Evolutionary conservation across 2,329 filamentous ascomycete genomes (phyloP).

Genomic region (Delphinella strobiligena): DNA sequence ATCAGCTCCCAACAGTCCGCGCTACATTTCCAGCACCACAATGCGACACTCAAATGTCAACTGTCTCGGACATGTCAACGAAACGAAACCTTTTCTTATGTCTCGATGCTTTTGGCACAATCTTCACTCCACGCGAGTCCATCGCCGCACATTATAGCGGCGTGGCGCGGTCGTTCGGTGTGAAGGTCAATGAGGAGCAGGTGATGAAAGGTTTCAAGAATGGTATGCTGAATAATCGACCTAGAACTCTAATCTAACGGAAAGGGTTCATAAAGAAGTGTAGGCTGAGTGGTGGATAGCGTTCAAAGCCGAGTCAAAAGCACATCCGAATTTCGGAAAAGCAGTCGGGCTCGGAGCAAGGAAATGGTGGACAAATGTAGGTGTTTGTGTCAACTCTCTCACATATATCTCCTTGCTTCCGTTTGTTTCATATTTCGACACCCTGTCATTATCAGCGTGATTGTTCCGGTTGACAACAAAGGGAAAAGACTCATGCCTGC

Average conservation of each 20-base stretch:
- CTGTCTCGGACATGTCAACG: not conserved
- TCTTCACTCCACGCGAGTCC: constrained; percentile 41
- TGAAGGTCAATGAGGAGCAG: constrained; percentile 29
- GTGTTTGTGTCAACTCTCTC: constrained; percentile 11
- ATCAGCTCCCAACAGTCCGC: not conserved
- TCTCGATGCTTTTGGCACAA: constrained; percentile 54
- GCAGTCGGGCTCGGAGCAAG: constrained; percentile 37
- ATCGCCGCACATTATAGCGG: constrained; percentile 43
- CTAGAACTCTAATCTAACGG: not conserved
- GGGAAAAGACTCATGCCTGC: not conserved
- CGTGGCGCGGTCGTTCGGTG: constrained; percentile 41
- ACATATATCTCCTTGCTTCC: not conserved
- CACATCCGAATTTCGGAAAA: constrained; percentile 49
- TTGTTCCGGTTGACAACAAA: not conserved
- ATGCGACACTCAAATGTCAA: not conserved
- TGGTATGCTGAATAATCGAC: constrained; percentile 18
- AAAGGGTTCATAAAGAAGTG: not conserved
- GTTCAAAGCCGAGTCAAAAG: constrained; percentile 34
- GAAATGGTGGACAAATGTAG: constrained; percentile 49
- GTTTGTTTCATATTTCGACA: not conserved
- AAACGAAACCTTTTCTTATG: constrained; percentile 42
- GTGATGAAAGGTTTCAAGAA: constrained; percentile 28
- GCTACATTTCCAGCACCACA: too few species aligned
- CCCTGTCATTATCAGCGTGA: not conserved
- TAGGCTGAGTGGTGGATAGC: constrained; percentile 19